phyloP scores from a whole-genome alignment of 345 rosid genomes.

The Sapria himalayana region DNA sequence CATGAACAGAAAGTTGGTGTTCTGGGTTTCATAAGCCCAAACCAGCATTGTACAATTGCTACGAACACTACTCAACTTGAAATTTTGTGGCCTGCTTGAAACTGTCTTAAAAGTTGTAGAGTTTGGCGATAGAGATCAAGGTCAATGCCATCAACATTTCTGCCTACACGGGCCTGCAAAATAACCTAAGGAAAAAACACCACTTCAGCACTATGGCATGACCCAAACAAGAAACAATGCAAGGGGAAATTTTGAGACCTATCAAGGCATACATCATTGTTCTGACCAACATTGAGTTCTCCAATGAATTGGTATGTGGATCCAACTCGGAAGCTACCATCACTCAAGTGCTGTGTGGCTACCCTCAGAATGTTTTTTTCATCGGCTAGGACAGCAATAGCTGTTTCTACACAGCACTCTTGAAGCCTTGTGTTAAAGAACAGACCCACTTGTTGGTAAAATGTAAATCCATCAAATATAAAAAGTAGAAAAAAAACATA shows the following conservation, averaged over 20 bases:
- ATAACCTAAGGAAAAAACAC: slow-evolving; percentile 19
- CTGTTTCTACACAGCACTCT: slow-evolving; percentile 33
- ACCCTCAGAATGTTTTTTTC: slow-evolving; percentile 27
- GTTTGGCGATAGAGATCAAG: slow-evolving; percentile 52
- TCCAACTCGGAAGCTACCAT: slow-evolving; percentile 40
- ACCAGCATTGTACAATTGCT: too few relatives aligned
- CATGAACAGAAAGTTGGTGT: too few relatives aligned
- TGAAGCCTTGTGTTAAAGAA: slow-evolving; percentile 26
- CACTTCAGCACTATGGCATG: too few relatives aligned
- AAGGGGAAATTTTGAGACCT: neutral
- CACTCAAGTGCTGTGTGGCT: slow-evolving; percentile 49
- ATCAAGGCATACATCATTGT: slow-evolving; percentile 24
- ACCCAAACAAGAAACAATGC: neutral
- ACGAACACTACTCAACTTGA: neutral
- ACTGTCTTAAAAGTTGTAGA: slow-evolving; percentile 35
- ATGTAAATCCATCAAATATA: too few relatives aligned
- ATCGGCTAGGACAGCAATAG: slow-evolving; percentile 33
- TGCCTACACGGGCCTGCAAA: slow-evolving; percentile 56
- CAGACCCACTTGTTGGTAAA: too few relatives aligned
- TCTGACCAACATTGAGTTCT: slow-evolving; percentile 40
- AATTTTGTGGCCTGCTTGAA: slow-evolving; percentile 18
- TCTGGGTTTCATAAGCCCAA: too few relatives aligned
- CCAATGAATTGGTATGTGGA: slow-evolving; percentile 65
- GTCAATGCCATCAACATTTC: slow-evolving; percentile 69
- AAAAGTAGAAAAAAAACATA: neutral